Evolutionary conservation across 1,284 basidiomycete genomes (phyloP).

Genomic region (Irpex lacteus): DNA sequence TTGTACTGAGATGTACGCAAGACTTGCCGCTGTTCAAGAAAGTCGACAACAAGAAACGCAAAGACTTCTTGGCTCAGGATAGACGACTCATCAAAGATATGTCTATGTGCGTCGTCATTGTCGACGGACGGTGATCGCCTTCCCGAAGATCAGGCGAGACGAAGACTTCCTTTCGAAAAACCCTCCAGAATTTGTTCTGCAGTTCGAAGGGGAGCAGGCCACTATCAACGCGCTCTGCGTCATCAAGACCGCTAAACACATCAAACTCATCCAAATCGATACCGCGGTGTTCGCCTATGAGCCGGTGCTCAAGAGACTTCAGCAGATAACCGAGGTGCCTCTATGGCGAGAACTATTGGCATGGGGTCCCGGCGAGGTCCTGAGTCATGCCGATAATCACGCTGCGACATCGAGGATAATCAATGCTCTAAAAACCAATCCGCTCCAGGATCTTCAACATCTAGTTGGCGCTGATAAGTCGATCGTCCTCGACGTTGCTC

Average conservation of each 20-base stretch:
- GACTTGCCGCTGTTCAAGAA: constrained; percentile 44
- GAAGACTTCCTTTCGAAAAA: constrained; percentile 46
- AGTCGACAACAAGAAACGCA: constrained; percentile 21
- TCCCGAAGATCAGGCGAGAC: constrained; percentile 52
- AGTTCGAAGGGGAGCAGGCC: constrained; percentile 43
- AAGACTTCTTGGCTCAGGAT: constrained; percentile 37
- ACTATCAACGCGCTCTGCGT: constrained; percentile 35
- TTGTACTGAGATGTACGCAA: constrained; percentile 38
- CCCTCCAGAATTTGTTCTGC: constrained; percentile 49
- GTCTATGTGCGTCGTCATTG: constrained; percentile 48
- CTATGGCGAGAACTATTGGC: constrained; percentile 48
- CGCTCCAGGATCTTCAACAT: constrained; percentile 38
- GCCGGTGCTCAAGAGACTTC: constrained; percentile 52
- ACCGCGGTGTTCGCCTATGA: constrained; percentile 61
- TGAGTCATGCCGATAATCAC: constrained; percentile 10
- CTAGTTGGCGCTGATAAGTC: constrained; percentile 34
- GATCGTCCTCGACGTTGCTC: constrained; percentile 49
- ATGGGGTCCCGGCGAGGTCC: constrained; percentile 38
- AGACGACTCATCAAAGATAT: constrained; percentile 46
- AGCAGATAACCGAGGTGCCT: constrained; percentile 41
- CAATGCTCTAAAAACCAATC: constrained; percentile 30
- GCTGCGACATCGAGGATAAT: constrained; percentile 28
- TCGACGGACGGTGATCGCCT: constrained; percentile 46
- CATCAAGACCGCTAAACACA: constrained; percentile 34
- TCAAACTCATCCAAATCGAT: constrained; percentile 55